Evolutionary conservation across 305 asterid genomes (phyloP), one percentile per base, ranked within the genome.

Genomic region (Fraxinus sp.): DNA sequence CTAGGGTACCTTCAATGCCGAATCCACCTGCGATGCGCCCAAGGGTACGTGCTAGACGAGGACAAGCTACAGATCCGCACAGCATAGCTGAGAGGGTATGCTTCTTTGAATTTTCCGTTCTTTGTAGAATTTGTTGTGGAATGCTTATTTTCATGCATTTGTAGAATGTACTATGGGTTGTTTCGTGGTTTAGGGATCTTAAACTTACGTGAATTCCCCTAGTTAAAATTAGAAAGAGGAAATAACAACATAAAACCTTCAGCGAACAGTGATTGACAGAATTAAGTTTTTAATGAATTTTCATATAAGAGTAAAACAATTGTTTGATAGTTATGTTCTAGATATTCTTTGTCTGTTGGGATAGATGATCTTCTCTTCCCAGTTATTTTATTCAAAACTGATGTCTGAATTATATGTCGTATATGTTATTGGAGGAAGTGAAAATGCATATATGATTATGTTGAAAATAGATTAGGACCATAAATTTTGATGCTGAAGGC

Each of bases 51-150:
- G 98, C 97, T 77, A 93, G 97, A 90, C 89, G 98, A 85, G 97
- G 97, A 78, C 98, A 95, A 88, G 98, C 97, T 7, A 95, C 98
- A 0, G 98, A 95, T 88, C 98, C 98, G 82, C 97, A 95, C 85
- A 95, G 98, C 89, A 95, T 95, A 82, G 98, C 98, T 82, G 98
- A 95, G 87, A 91, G 98, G 93, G 98, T 95, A 93, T 66, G 85
- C 33, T 26, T 32, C 32, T 30, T 30, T 18, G 36, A 68, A 68
- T 13, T 28, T 68, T 68, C 39, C 22, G 11, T 62, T 68, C 8
- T 66, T 84, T 32, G 24, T 68, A 70, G 55, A 71, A 35, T 64
- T 18, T 59, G 36, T 59, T 78, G 22, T 77, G 39, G 35, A 75
- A 30, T 35, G 9, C 14, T 72, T 64, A 14, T 10, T 22, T 39